These are phyloP conservation scores for Lepiota venenata DNA, from an alignment of 768 basidiomycete species.

Conservation along the genomic window DNA sequence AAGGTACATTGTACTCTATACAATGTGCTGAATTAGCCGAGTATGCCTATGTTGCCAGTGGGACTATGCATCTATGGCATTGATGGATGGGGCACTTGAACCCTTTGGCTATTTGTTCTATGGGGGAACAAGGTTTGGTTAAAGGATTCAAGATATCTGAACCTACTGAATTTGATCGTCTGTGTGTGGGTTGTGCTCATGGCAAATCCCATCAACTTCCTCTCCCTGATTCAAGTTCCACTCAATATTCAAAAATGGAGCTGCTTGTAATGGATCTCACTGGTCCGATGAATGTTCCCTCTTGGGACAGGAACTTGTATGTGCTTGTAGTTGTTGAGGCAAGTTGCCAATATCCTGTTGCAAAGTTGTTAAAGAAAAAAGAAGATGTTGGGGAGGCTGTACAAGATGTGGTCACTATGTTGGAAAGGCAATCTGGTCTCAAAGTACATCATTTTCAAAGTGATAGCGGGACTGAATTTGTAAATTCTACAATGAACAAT, in stretches of 20 bases:
- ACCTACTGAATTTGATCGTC: conserved; percentile 11
- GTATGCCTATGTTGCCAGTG: neutral
- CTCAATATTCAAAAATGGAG: conserved; percentile 14
- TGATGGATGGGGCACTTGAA: conserved; percentile 21
- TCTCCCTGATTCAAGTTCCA: conserved; percentile 20
- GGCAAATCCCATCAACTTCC: conserved; percentile 22
- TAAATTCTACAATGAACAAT: conserved; percentile 18
- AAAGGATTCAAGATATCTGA: conserved; percentile 19
- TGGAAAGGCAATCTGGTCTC: conserved; percentile 16
- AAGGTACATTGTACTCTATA: conserved; percentile 5
- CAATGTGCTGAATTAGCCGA: no score
- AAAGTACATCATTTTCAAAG: conserved; percentile 13
- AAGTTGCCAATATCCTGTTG: conserved; percentile 15
- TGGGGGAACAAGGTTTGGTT: conserved; percentile 20
- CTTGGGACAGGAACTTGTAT: conserved; percentile 20
- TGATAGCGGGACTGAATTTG: conserved; percentile 30
- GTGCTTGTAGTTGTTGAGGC: conserved; percentile 28
- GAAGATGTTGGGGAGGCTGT: conserved; percentile 22
- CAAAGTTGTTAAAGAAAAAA: conserved; percentile 20
- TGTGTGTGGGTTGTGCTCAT: conserved; percentile 11
- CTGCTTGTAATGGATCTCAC: conserved; percentile 20
- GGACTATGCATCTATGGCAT: conserved; percentile 21
- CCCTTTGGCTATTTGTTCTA: conserved; percentile 13
- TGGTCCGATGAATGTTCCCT: conserved; percentile 22
- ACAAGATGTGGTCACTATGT: conserved; percentile 16